These are phyloP conservation scores for Trichoderma sp. DNA, from an alignment of 2,329 filamentous ascomycete species.

Conservation along the genomic window DNA sequence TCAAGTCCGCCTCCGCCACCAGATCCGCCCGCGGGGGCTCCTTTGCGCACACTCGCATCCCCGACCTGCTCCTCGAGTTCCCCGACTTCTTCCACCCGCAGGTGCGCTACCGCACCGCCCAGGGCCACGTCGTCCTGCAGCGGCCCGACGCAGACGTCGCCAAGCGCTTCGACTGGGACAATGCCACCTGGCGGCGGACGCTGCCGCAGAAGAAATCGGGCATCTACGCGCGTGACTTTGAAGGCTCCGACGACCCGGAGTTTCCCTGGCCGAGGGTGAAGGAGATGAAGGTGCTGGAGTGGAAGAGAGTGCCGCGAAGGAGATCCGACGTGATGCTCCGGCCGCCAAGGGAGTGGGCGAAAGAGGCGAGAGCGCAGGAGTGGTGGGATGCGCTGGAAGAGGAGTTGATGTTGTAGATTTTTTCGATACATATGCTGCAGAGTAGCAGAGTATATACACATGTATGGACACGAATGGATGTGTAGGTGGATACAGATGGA, in stretches of 20 bases:
- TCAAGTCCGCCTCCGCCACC: slow-evolving; percentile 32
- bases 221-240: slow-evolving; percentile 21
- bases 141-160: slow-evolving; percentile 28
- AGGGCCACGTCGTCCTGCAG: slow-evolving; percentile 35
- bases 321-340: slow-evolving; percentile 28
- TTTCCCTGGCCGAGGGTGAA: slow-evolving; percentile 33
- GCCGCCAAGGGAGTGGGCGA: slow-evolving; percentile 28
- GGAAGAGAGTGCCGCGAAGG: slow-evolving; percentile 31
- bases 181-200: slow-evolving; percentile 30
- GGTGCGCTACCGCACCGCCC: slow-evolving; percentile 38
- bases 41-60: slow-evolving; percentile 32
- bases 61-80: slow-evolving; percentile 39
- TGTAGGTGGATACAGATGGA: background rate
- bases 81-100: slow-evolving; percentile 37
- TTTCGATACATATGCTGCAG: background rate
- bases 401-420: slow-evolving; percentile 36
- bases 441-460: background rate
- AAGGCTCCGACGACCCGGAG: slow-evolving; percentile 27
- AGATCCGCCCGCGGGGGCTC: slow-evolving; percentile 28
- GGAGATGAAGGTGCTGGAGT: slow-evolving; percentile 32
- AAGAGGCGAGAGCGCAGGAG: slow-evolving; percentile 24
- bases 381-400: slow-evolving; percentile 38
- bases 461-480: background rate
- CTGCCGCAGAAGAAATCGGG: slow-evolving; percentile 33
- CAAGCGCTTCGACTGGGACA: slow-evolving; percentile 31